These are phyloP conservation scores for Pseudogymnoascus sp. DNA, from an alignment of 2,329 filamentous ascomycete species.

Conservation along the genomic window DNA sequence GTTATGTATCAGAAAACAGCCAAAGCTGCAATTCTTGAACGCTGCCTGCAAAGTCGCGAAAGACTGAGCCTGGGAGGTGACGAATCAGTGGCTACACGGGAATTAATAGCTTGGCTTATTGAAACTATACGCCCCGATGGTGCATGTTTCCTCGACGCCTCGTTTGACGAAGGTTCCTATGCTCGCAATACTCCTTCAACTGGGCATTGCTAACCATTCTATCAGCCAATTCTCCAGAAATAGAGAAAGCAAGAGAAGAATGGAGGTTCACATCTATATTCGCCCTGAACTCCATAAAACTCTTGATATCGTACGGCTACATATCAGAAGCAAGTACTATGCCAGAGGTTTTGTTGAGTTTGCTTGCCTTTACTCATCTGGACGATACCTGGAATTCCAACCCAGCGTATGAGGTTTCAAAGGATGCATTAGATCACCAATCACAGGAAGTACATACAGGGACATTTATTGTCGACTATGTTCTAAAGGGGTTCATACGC, in stretches of 20 bases:
- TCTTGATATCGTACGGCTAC: not conserved
- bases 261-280: slow-evolving; percentile 3
- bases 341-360: not conserved
- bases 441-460: not conserved
- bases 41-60: not conserved
- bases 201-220: not conserved
- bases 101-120: not conserved
- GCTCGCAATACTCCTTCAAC: not conserved
- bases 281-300: not conserved
- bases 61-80: not conserved
- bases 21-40: slow-evolving; percentile 2
- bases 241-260: not conserved
- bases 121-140: not conserved
- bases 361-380: slow-evolving; percentile 1
- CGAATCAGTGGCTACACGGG: not conserved
- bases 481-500: slow-evolving; percentile 58
- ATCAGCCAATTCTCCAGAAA: not conserved
- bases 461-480: slow-evolving; percentile 43
- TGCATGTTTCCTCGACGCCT: not conserved
- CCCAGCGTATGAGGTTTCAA: not conserved
- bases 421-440: not conserved
- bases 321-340: not conserved
- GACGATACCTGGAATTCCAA: slow-evolving; percentile 4
- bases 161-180: not conserved
- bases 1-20: not conserved